phyloP scores from a whole-genome alignment of 1,139 yeast genomes.

The Kodamaea sp. region DNA sequence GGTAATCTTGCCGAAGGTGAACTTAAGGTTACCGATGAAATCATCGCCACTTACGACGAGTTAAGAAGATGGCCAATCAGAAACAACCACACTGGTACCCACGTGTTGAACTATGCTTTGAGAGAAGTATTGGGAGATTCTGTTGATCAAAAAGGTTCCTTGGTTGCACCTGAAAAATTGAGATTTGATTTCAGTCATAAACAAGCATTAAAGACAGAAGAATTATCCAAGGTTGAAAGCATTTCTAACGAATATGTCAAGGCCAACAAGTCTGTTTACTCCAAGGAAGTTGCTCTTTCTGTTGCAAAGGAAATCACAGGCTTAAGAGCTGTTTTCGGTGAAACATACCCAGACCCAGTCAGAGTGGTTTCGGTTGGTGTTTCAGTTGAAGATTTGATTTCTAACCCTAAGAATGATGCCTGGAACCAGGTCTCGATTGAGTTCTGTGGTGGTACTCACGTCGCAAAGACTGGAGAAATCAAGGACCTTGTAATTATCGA shows the following conservation, averaged over 20 bases:
- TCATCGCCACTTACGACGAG: constrained; percentile 89
- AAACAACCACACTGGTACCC: constrained; percentile 98
- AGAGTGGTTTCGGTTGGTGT: constrained; percentile 96
- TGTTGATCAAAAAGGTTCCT: constrained; percentile 94
- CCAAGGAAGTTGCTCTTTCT: constrained; percentile 77
- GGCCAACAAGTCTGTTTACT: constrained; percentile 68
- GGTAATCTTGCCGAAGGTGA: constrained; percentile 81
- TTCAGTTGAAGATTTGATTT: constrained; percentile 77
- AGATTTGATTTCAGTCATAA: constrained; percentile 96
- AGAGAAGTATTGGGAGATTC: constrained; percentile 84
- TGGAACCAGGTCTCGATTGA: constrained; percentile 85
- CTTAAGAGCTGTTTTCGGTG: constrained; percentile 97
- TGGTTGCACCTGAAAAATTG: constrained; percentile 92
- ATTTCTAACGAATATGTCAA: constrained; percentile 73
- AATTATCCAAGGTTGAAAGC: constrained; percentile 72
- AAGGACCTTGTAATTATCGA: constrained; percentile 86
- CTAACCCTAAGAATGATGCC: constrained; percentile 65
- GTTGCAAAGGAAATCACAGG: constrained; percentile 76
- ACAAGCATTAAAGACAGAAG: constrained; percentile 70
- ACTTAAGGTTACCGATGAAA: constrained; percentile 63
- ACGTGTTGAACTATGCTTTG: constrained; percentile 84
- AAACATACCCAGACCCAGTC: constrained; percentile 98
- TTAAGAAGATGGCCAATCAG: constrained; percentile 95
- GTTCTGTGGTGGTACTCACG: constrained; percentile 99
- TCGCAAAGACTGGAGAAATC: constrained; percentile 87